Evolutionary conservation across 2,329 filamentous ascomycete species (phyloP).

Genomic region (Verticillium zaregamsianum): DNA sequence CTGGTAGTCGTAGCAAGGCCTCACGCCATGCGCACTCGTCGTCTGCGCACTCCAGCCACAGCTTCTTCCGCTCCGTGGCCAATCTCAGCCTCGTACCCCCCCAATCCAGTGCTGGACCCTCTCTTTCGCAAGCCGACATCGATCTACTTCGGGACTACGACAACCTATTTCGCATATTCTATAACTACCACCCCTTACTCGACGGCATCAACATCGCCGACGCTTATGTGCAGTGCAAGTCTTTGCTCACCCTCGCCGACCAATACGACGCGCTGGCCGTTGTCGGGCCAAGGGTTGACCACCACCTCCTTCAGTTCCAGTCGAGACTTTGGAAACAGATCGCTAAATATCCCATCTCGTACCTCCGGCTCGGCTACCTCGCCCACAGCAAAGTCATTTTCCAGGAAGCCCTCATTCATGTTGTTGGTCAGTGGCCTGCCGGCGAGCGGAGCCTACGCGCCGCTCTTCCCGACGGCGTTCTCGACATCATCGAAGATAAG

Average conservation of each 20-base stretch:
- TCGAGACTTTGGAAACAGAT: constrained; percentile 92
- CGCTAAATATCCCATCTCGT: constrained; percentile 90
- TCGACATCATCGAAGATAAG: constrained; percentile 93
- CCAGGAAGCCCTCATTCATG: constrained; percentile 84
- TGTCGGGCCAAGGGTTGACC: constrained; percentile 84
- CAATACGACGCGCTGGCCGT: constrained; percentile 89
- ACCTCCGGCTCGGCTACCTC: constrained; percentile 84
- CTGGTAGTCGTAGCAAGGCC: constrained; percentile 52
- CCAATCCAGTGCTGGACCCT: constrained; percentile 22
- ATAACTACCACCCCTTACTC: constrained; percentile 81
- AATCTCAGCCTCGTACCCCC: constrained; percentile 58
- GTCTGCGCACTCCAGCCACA: constrained; percentile 34
- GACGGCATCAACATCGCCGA: constrained; percentile 87
- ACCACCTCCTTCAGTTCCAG: constrained; percentile 90
- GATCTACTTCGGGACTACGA: constrained; percentile 89
- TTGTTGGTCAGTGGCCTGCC: constrained; percentile 89
- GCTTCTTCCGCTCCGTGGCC: constrained; percentile 84
- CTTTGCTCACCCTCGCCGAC: constrained; percentile 81
- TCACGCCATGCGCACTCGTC: constrained; percentile 53
- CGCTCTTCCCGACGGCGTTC: constrained; percentile 67
- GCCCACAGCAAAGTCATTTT: constrained; percentile 80
- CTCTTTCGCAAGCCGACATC: constrained; percentile 57
- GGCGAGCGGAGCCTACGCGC: constrained; percentile 73
- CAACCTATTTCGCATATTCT: constrained; percentile 93
- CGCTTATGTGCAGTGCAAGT: constrained; percentile 91